Conservation (phyloP, 225 moss, liverwort and hornwort genomes). For the Ulota crispa region DNA sequence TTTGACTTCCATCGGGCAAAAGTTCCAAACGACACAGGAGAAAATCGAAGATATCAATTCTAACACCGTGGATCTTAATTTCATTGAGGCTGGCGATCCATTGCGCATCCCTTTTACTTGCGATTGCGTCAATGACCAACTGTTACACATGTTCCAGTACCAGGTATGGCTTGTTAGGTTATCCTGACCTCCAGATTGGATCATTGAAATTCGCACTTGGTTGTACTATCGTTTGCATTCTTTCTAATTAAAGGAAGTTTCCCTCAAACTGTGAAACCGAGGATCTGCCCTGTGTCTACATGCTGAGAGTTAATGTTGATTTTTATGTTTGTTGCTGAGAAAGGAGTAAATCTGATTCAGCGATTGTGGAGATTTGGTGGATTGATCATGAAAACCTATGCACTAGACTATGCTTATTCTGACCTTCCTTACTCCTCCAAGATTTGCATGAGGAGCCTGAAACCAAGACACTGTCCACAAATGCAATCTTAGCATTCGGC, state of each 20-base stretch:
- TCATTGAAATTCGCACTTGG: not conserved
- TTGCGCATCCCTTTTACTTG: constrained; percentile 42
- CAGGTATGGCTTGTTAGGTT: constrained; percentile 20
- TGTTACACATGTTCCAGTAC: constrained; percentile 26
- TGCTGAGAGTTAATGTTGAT: not conserved
- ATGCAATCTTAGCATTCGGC: not conserved
- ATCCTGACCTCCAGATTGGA: not conserved
- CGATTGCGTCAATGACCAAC: constrained; percentile 39
- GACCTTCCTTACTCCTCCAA: not conserved
- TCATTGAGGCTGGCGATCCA: not conserved
- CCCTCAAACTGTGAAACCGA: not conserved
- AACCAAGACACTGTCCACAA: not conserved
- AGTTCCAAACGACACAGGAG: constrained; percentile 28
- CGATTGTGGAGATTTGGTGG: not conserved
- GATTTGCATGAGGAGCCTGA: not conserved
- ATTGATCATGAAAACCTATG: not conserved
- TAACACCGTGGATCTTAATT: constrained; percentile 11
- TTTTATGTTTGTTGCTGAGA: not conserved
- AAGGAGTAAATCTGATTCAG: not conserved
- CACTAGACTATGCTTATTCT: not conserved
- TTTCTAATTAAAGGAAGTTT: not conserved
- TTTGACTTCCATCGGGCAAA: constrained; percentile 22
- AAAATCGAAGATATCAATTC: constrained; percentile 28
- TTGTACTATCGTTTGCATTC: not conserved
- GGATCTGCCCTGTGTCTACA: not conserved